Base-by-base conservation (phyloP, 2,329 filamentous ascomycete species). In the Diaporthe citrichinensis region DNA sequence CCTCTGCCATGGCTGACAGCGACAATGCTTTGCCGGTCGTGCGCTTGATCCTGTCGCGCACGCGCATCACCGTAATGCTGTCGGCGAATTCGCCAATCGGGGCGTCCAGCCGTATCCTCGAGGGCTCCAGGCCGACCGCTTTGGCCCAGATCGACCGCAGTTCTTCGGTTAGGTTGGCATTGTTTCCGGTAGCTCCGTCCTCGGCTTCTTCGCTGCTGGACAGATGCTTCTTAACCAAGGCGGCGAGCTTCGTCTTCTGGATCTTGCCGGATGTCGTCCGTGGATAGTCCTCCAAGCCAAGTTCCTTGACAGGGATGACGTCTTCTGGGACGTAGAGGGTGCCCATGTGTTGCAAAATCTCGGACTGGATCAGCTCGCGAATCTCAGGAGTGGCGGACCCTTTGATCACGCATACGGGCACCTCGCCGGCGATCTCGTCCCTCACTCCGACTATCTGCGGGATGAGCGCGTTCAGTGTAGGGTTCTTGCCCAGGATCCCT, bases 1-100 rank as follows among this genome's bases (percentile, higher is more conserved):
- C 62, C 28, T 58, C 72, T n/a, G 53, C 34, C 72, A 74, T 74
- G 53, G 62, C 72, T 44, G 62, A n/a, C 17, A 74, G 25, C 1
- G 72, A 69, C 31, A 74, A 53, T 0, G 72, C 31, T 10, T 71
- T 74, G 3, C 72, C 72, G 6, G 72, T 74, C 17, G 61, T 23
- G 23, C 62, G 51, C 72, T 59, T 74, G n/a, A 74, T 74, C 20
- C 34, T 59, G 28, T 74, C 72, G 0, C 72, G 62, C 41, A 74
- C 72, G 20, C 72, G 72, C 72, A 74, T 69, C 41, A 74, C 62
- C 0, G 72, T 74, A 17, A 74, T 74, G 34, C 72, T 74, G 53
- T 74, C 72, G 20, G 72, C 72, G 15, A 74, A 74, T 10, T 74
- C 72, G 4, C 72, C 53, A 44, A 61, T 71, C 2, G 62, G 72